A percentile compares a stretch with the other conserved stretches of the same genome.
Conservation (phyloP, 2,329 filamentous ascomycete genomes). For the Colletotrichum endophyticum region DNA sequence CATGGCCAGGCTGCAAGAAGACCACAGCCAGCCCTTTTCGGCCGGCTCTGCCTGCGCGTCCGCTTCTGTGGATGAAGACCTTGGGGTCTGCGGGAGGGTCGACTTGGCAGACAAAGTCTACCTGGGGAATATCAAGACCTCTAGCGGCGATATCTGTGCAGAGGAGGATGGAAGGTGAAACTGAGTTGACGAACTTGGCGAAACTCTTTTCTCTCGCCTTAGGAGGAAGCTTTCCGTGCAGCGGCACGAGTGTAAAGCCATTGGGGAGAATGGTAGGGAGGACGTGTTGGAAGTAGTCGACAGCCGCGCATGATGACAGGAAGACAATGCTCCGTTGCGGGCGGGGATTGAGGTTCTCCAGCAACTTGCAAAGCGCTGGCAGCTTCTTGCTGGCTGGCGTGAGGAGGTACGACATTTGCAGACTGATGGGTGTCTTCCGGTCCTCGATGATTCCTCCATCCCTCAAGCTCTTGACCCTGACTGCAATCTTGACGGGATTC, state of each 20-base stretch:
- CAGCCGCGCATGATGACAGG: slow-evolving; percentile 89
- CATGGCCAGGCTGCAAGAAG: slow-evolving; percentile 81
- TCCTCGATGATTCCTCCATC: slow-evolving; percentile 74
- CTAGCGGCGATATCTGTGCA: slow-evolving; percentile 93
- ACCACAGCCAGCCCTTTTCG: slow-evolving; percentile 84
- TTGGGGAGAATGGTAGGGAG: slow-evolving; percentile 75
- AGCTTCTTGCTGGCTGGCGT: slow-evolving; percentile 81
- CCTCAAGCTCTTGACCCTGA: slow-evolving; percentile 80
- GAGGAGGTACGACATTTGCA: slow-evolving; percentile 88
- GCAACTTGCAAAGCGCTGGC: slow-evolving; percentile 72
- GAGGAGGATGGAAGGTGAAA: slow-evolving; percentile 79
- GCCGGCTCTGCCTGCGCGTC: slow-evolving; percentile 87
- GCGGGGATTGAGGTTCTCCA: slow-evolving; percentile 71
- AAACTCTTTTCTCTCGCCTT: slow-evolving; percentile 92
- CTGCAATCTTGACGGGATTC: slow-evolving; percentile 93
- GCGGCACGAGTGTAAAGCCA: slow-evolving; percentile 73
- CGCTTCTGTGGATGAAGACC: slow-evolving; percentile 92
- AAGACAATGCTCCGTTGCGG: slow-evolving; percentile 91
- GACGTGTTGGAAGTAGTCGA: slow-evolving; percentile 90
- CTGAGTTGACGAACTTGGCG: slow-evolving; percentile 75
- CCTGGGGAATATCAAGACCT: slow-evolving; percentile 88
- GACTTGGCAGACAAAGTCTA: slow-evolving; percentile 89
- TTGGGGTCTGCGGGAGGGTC: slow-evolving; percentile 87
- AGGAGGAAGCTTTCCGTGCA: slow-evolving; percentile 91
- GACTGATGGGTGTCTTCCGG: slow-evolving; percentile 85